Conservation (phyloP, 2,329 filamentous ascomycete species). For the Chaetomium globosum region DNA sequence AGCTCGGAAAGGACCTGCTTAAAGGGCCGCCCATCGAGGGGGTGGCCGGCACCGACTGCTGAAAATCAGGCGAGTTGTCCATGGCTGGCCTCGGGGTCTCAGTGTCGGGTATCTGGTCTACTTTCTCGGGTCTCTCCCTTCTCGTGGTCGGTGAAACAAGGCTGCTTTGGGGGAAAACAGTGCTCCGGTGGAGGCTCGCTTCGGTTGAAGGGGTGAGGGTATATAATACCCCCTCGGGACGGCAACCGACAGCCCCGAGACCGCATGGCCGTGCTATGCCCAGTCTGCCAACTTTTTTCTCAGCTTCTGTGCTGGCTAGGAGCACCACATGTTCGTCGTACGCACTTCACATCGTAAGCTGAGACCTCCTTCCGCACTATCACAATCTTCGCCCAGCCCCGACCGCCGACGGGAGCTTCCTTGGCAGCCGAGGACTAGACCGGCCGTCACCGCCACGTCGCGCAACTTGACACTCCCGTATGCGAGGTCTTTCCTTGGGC, state of each 20-base stretch:
- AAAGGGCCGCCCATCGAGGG: constrained; percentile 20
- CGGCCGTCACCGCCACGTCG: constrained; percentile 11
- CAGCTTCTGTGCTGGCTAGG: not conserved
- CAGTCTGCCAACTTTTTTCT: constrained; percentile 8
- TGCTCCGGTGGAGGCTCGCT: constrained; percentile 7
- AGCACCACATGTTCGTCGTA: not conserved
- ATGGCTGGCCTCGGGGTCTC: constrained; percentile 18
- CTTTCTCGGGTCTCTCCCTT: not conserved
- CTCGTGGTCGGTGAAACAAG: constrained; percentile 9
- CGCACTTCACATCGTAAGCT: constrained; percentile 4
- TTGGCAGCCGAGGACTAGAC: not conserved
- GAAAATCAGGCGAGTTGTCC: constrained; percentile 18
- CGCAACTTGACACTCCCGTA: not conserved
- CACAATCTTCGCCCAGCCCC: constrained; percentile 4
- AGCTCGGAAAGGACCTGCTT: constrained; percentile 29
- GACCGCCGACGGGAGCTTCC: not conserved
- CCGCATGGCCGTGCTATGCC: not conserved
- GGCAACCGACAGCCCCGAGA: not conserved
- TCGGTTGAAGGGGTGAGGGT: constrained; percentile 19
- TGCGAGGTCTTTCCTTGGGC: not conserved
- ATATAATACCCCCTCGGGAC: constrained; percentile 26
- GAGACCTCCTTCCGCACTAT: constrained; percentile 12
- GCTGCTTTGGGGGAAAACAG: constrained; percentile 4
- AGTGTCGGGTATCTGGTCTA: constrained; percentile 5
- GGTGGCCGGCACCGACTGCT: constrained; percentile 12